phyloP scores from a whole-genome alignment of 2,329 filamentous ascomycete genomes.

The Parafenestella ontariensis region DNA sequence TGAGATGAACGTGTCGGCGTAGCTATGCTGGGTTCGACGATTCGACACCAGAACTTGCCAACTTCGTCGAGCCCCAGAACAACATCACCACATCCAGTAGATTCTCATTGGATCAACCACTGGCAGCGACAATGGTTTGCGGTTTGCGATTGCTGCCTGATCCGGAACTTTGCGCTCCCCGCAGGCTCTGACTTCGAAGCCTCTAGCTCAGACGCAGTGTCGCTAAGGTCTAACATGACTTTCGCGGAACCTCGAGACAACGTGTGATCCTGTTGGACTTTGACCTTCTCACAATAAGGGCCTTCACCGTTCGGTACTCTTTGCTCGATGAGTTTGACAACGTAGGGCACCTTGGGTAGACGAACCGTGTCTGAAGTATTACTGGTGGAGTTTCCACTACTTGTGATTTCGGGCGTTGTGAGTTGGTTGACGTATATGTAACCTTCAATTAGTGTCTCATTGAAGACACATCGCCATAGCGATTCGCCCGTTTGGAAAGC shows the following conservation, averaged over 20 bases:
- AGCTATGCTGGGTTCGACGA: background rate
- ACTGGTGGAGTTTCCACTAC: background rate
- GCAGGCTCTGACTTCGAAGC: slow-evolving; percentile 3
- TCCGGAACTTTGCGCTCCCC: background rate
- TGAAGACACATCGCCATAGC: slow-evolving; percentile 38
- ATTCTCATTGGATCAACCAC: slow-evolving; percentile 25
- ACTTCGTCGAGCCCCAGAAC: background rate
- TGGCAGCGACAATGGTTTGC: slow-evolving; percentile 25
- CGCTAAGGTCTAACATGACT: slow-evolving; percentile 7
- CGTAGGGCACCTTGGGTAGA: slow-evolving; percentile 25
- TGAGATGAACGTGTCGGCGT: background rate
- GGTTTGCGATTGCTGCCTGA: slow-evolving; percentile 1
- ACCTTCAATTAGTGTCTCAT: slow-evolving; percentile 34
- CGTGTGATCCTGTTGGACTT: slow-evolving; percentile 4
- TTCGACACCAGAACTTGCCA: background rate
- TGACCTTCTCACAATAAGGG: slow-evolving; percentile 31
- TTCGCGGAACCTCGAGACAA: slow-evolving; percentile 1
- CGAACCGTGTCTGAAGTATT: background rate
- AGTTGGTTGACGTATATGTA: slow-evolving; percentile 23
- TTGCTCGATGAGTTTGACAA: slow-evolving; percentile 33
- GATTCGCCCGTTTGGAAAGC: slow-evolving; percentile 19
- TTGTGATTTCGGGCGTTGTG: background rate
- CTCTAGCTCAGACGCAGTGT: slow-evolving; percentile 5
- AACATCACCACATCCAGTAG: background rate
- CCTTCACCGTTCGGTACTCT: slow-evolving; percentile 16